Base-by-base conservation (phyloP, 805 yeast species). In the Yarrowia yakushimensis region DNA sequence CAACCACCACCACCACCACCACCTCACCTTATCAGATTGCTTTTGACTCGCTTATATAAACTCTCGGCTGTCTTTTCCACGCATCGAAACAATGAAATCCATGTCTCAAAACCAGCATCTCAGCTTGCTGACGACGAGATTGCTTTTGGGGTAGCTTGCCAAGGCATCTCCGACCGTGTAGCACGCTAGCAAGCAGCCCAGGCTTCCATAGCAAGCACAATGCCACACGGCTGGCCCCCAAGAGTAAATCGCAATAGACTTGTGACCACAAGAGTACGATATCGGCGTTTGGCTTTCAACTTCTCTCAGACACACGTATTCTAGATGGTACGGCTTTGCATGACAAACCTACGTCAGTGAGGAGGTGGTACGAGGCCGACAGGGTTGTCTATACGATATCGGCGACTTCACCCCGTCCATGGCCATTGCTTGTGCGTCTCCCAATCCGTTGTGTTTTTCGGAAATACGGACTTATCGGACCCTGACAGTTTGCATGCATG, bases 261-360 rank as follows among this genome's bases (percentile, higher is more conserved):
- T 20, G 25, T n/a, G 20, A 17, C 8, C 12, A 34, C 11, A n/a
- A 11, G 12, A 5, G 34, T 3, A 13, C 2, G 34, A 8, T 31
- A 13, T 31, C 1, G 10, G 10, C 11, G 7, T 33, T 34, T 34
- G 17, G 5, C 1, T 17, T 34, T n/a, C n/a, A n/a, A n/a, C n/a
- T n/a, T n/a, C 50, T 43, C 50, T 43, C 34, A 33, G 30, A 48
- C 54, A 27, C 25, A 48, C 55, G 55, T 48, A 48, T 48, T 48
- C 55, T 31, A 48, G 37, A 48, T 15, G 55, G 55, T 48, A 48
- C 55, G 55, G 55, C 55, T 48, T 48, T 48, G 55, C 55, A 48
- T 48, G 22, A 48, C 39, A 36, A 45, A 45, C 52, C 52, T 45
- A 45, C 52, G 36, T 45, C 36, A 36, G 18, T 7, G 15, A 31